These are phyloP conservation scores for Actinomortierella ambigua DNA, from an alignment of 371 early-diverging fungal species.

Conservation along the genomic window DNA sequence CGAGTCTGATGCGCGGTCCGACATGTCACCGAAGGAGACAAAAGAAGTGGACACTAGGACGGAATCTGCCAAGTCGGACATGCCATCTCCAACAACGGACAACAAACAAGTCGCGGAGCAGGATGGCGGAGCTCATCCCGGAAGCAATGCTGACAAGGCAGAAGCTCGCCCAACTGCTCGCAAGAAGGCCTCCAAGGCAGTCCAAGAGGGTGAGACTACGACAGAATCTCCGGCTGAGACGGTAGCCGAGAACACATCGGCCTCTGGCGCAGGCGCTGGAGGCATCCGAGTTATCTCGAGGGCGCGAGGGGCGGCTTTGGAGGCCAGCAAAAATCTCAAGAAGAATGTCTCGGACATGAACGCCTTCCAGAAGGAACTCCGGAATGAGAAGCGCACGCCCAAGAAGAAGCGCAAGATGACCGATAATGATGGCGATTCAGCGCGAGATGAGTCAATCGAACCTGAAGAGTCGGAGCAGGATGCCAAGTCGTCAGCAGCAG, in stretches of 20 bases:
- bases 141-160: no score
- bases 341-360: slow-evolving; percentile 45
- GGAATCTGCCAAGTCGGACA: background rate
- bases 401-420: slow-evolving; percentile 16
- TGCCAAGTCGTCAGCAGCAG: no score
- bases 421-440: background rate
- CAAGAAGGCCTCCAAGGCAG: no score
- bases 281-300: slow-evolving; percentile 19
- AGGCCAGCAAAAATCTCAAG: slow-evolving; percentile 29
- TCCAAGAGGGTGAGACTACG: no score
- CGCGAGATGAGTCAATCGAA: no score
- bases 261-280: background rate
- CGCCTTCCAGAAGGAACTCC: slow-evolving; percentile 33
- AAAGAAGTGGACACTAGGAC: background rate
- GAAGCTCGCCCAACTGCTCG: no score
- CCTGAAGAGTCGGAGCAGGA: no score
- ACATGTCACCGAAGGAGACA: background rate
- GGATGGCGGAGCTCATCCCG: background rate
- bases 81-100: background rate
- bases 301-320: slow-evolving; percentile 35
- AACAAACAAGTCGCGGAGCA: background rate
- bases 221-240: background rate
- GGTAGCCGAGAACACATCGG: background rate
- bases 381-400: slow-evolving; percentile 29
- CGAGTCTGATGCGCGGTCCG: background rate